Evolutionary conservation across 2,329 filamentous ascomycete species (phyloP), one percentile per base, ranked within the genome.

Genomic region (Sordariomycetes sp.): DNA sequence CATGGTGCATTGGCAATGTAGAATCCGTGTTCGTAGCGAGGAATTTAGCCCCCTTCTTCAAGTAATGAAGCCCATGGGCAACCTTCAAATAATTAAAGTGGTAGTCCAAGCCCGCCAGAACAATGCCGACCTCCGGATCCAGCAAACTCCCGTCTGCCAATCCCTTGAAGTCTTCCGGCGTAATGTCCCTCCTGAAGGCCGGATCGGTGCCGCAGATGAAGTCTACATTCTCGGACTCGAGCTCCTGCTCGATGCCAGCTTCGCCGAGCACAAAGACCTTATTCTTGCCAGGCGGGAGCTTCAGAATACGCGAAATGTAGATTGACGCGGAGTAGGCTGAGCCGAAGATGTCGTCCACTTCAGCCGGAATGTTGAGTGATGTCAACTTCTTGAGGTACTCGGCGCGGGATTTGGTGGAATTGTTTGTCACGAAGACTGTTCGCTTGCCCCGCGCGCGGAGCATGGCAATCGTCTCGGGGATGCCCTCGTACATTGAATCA

Each of bases 241-340:
- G 74, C 61, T 98, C 92, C 41, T 84, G 74, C 59, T 96, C 90
- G 41, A 98, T 86, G 35, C 92, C 92, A 6, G 75, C 72, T 63
- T 98, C 92, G 42, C 92, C 92, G 10, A 98, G 69, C 15, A 94
- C 85, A 53, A 86, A 98, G 43, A 98, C 92, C 58, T 95, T 95
- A 67, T 85, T 86, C 63, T 86, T 88, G 23, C 79, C 78, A 4
- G 74, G 60, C 3, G 82, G 78, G 4, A 93, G 76, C 46, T 83
- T 72, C 46, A 98, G 74, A 58, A 98, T 94, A 44, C 88, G 83
- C 8, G 86, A 82, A 53, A 98, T 94, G 68, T 98, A 98, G 55
- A 98, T 81, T 42, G 90, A 85, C 26, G 92, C 80, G 44, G 86
- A 94, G 72, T 98, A 98, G 25, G 88, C 83, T 8, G 90, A 94